Evolutionary conservation across 2,329 filamentous ascomycete species (phyloP).

Genomic region (Cercospora janseana): DNA sequence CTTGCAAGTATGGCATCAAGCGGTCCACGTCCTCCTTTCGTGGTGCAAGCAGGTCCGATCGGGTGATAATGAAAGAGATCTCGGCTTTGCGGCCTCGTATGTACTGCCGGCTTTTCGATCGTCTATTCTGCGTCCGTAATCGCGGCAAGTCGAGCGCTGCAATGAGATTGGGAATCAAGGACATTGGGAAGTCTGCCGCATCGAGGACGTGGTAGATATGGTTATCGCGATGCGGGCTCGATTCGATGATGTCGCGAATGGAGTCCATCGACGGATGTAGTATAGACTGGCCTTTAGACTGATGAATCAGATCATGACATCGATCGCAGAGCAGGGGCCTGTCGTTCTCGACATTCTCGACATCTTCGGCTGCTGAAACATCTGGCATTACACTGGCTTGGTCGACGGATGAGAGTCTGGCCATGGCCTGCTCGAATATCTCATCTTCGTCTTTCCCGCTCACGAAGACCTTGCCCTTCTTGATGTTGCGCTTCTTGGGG

Average conservation of each 20-base stretch:
- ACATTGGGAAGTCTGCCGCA: conserved; percentile 95
- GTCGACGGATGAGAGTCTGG: conserved; percentile 15
- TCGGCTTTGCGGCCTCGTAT: conserved; percentile 67
- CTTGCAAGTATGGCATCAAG: conserved; percentile 79
- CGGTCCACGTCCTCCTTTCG: conserved; percentile 78
- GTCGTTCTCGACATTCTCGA: neutral
- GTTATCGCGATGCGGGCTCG: conserved; percentile 86
- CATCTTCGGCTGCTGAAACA: conserved; percentile 4
- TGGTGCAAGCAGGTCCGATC: conserved; percentile 81
- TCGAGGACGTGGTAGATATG: conserved; percentile 95
- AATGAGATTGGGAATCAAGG: conserved; percentile 74
- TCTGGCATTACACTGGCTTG: neutral
- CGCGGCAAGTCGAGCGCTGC: conserved; percentile 68
- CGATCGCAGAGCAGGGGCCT: conserved; percentile 66
- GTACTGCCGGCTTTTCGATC: conserved; percentile 67
- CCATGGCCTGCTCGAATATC: conserved; percentile 37
- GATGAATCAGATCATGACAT: conserved; percentile 78
- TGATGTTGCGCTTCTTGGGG: conserved; percentile 44
- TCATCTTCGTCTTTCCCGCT: conserved; percentile 38
- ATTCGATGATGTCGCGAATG: conserved; percentile 77
- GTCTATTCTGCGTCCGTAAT: conserved; percentile 75
- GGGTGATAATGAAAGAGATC: conserved; percentile 86
- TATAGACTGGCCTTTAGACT: conserved; percentile 69
- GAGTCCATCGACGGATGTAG: conserved; percentile 77
- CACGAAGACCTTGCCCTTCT: conserved; percentile 22